Base-by-base conservation (phyloP, 345 rosid genomes). In the Eucalyptus tenuipes region DNA sequence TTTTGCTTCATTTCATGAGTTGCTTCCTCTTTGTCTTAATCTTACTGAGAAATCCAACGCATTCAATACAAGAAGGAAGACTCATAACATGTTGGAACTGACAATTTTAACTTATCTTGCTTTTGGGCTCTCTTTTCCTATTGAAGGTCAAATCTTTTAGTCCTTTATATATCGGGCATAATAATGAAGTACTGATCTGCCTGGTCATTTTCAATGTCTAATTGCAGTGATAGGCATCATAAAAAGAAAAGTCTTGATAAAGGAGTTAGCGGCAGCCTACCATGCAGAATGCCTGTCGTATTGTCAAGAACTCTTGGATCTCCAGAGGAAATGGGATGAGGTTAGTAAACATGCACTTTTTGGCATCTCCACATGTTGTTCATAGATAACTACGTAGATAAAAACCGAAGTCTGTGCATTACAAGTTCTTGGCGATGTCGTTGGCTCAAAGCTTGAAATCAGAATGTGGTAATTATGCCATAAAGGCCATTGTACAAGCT, bases 161-260 rank as follows among this genome's bases (percentile, higher is more conserved):
- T 49, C 25, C 87, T 49, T 85, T n/a, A 16, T 85, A 49, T 85
- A 16, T 27, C 0, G 10, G 29, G 15, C 47, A 10, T 75, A 22
- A 75, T 22, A 27, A 37, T 75, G 45, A 75, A 37, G 47, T 75
- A 37, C 82, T 75, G 82, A 75, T 75, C 47, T 75, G 27, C 47
- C 82, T 75, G 82, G 82, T 40, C 82, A 20, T 75, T 75, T 75
- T 71, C 27, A 71, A 71, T 75, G 47, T 40, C 47, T 40, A 75
- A 75, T 75, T 40, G 85, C 89, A 98, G 99, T 95, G 98, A 96
- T 97, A 87, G 99, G 99, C 71, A 96, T 97, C 91, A 98, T 97
- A 87, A 97, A 95, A 88, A 95, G 99, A 92, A 98, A 96, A 86
- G 98, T 97, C 47, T 93, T 98, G 96, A 93, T 98, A 89, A 97